Conservation (phyloP, 208 protist species). For the Leishmania martiniquensis region DNA sequence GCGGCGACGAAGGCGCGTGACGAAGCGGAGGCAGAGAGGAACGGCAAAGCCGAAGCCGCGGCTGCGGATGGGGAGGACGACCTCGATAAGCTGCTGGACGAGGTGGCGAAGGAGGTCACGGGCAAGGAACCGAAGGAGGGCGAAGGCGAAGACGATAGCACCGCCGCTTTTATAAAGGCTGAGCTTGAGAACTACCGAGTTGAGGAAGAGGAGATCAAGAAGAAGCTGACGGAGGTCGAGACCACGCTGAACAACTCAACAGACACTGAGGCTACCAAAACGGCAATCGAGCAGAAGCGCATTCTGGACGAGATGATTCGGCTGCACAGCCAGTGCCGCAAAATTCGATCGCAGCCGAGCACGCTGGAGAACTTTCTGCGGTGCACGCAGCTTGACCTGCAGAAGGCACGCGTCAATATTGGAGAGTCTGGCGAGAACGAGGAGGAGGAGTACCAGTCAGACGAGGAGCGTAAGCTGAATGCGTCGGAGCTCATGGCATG, state of each 20-base stretch:
- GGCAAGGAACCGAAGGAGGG: slow-evolving; percentile 16
- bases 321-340: slow-evolving; percentile 69
- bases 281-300: slow-evolving; percentile 50
- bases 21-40: slow-evolving; percentile 26
- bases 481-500: slow-evolving; percentile 73
- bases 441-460: slow-evolving; percentile 71
- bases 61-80: slow-evolving; percentile 53
- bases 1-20: slow-evolving; percentile 39
- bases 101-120: slow-evolving; percentile 73
- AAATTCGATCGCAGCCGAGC: slow-evolving; percentile 61
- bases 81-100: slow-evolving; percentile 78
- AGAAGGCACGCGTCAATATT: slow-evolving; percentile 82
- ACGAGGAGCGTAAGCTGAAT: slow-evolving; percentile 69
- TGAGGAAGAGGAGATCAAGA: slow-evolving; percentile 72
- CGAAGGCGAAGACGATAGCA: slow-evolving; percentile 39
- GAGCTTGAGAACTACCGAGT: slow-evolving; percentile 77
- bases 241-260: slow-evolving; percentile 26
- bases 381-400: slow-evolving; percentile 69
- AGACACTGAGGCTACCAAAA: slow-evolving; percentile 37
- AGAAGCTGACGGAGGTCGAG: slow-evolving; percentile 63
- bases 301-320: slow-evolving; percentile 77
- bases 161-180: slow-evolving; percentile 58
- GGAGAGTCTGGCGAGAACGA: slow-evolving; percentile 68
- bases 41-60: neutral
- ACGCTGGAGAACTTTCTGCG: slow-evolving; percentile 72